Percentiles rank a stretch among this genome's conserved stretches.
phyloP scores from a whole-genome alignment of 306 rosid species.

The Begonia fuchsioides region DNA sequence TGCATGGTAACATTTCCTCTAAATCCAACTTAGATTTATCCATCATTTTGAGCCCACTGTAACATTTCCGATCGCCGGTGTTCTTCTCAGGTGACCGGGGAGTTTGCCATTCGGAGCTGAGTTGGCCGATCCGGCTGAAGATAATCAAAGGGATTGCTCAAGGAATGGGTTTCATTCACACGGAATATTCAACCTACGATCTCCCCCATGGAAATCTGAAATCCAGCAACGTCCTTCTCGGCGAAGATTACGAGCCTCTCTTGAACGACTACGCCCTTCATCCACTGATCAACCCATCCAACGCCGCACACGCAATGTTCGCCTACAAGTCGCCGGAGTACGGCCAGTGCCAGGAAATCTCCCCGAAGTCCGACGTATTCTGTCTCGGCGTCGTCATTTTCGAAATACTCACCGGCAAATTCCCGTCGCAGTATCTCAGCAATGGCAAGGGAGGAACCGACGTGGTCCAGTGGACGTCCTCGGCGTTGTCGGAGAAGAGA shows the following conservation, averaged over 20 bases:
- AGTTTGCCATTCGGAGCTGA: constrained; percentile 33
- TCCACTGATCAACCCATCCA: constrained; percentile 25
- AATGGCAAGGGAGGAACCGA: constrained; percentile 55
- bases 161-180: constrained; percentile 49
- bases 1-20: constrained; percentile 15
- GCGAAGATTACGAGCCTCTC: constrained; percentile 40
- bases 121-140: constrained; percentile 51
- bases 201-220: constrained; percentile 83
- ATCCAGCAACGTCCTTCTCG: constrained; percentile 61
- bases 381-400: constrained; percentile 66
- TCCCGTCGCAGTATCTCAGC: constrained; percentile 55
- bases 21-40: neutral
- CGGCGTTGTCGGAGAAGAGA: constrained; percentile 41
- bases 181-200: constrained; percentile 16
- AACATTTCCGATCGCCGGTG: no score
- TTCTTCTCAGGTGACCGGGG: constrained; percentile 46
- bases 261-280: constrained; percentile 45
- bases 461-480: constrained; percentile 44
- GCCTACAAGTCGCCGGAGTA: constrained; percentile 68
- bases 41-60: no score
- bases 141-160: constrained; percentile 51
- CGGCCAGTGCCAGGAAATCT: constrained; percentile 19
- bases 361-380: constrained; percentile 50
- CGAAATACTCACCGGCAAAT: constrained; percentile 62
- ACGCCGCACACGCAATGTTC: constrained; percentile 23